These are phyloP conservation scores for Stemphylium beticola DNA, from an alignment of 2,329 filamentous ascomycete genomes.

Conservation along the genomic window DNA sequence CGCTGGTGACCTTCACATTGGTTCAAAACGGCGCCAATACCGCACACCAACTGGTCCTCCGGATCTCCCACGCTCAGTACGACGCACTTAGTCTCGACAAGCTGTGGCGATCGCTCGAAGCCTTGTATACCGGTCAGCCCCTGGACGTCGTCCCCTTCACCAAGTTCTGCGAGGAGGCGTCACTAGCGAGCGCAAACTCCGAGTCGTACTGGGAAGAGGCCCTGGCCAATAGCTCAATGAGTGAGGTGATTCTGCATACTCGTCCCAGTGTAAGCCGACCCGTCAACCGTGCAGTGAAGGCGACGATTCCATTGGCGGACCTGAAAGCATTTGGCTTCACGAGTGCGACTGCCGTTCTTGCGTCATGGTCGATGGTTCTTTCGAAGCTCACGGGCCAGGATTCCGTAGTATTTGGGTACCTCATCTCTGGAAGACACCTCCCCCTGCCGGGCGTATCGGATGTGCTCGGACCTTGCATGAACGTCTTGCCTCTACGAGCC, in stretches of 20 bases:
- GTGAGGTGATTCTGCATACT: neutral
- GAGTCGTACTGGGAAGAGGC: slow-evolving; percentile 1
- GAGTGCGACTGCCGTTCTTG: slow-evolving; percentile 4
- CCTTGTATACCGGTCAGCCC: neutral
- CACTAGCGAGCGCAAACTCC: neutral
- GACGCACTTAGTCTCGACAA: slow-evolving; percentile 3
- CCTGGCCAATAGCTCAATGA: slow-evolving; percentile 1
- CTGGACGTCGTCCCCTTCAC: slow-evolving; percentile 1
- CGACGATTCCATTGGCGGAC: neutral
- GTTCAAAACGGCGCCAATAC: neutral
- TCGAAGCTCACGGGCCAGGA: neutral
- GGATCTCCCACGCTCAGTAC: slow-evolving; percentile 8
- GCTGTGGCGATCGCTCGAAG: slow-evolving; percentile 6
- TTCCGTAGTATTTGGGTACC: slow-evolving; percentile 3
- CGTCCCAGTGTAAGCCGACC: neutral
- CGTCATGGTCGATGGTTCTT: slow-evolving; percentile 2
- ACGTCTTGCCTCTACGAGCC: slow-evolving; percentile 3
- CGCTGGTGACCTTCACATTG: neutral
- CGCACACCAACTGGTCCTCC: slow-evolving; percentile 4
- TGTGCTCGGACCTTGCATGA: slow-evolving; percentile 6
- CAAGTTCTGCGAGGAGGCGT: neutral
- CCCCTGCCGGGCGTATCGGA: slow-evolving; percentile 1
- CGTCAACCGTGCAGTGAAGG: slow-evolving; percentile 2
- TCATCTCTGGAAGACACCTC: slow-evolving; percentile 4
- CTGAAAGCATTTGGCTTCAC: neutral